Evolutionary conservation across 73 alveolate genomes (phyloP).

Genomic region (Breviolum minutum): DNA sequence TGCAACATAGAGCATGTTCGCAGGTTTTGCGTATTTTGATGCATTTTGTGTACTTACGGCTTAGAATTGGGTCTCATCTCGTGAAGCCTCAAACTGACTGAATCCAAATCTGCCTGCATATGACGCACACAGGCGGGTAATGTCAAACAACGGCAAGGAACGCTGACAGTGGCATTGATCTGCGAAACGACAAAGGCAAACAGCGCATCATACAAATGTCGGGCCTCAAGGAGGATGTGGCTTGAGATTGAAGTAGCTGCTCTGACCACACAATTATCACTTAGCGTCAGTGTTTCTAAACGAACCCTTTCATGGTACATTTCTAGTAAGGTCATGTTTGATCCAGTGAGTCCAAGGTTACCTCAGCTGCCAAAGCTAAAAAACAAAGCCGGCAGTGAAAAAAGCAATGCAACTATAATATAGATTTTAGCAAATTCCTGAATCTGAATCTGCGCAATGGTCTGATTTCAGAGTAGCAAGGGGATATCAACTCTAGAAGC

Average conservation of each 20-base stretch:
- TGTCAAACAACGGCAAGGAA: neutral
- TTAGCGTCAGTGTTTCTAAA: neutral
- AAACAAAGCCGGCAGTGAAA: too few relatives aligned
- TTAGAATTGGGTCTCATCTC: too few relatives aligned
- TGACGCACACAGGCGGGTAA: neutral
- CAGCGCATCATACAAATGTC: slow-evolving; percentile 68
- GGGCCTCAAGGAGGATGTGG: neutral
- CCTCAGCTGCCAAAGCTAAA: neutral
- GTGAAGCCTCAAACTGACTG: too few relatives aligned
- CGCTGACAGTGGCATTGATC: slow-evolving; percentile 64
- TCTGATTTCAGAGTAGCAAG: too few relatives aligned
- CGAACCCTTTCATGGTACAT: too few relatives aligned
- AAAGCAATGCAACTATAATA: neutral
- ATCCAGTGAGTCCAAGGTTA: too few relatives aligned
- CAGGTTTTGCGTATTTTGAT: neutral
- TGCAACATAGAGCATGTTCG: neutral
- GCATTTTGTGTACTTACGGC: neutral
- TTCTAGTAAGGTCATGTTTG: too few relatives aligned
- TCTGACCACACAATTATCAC: neutral
- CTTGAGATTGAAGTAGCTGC: neutral
- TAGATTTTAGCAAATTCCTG: too few relatives aligned
- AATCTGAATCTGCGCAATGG: too few relatives aligned
- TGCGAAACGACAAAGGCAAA: slow-evolving; percentile 44
- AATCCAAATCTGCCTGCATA: too few relatives aligned
- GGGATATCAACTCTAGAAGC: too few relatives aligned